Evolutionary conservation across 495 filamentous ascomycete genomes (phyloP), one percentile per base, ranked within the genome.

Genomic region (Lindgomyces ingoldianus): DNA sequence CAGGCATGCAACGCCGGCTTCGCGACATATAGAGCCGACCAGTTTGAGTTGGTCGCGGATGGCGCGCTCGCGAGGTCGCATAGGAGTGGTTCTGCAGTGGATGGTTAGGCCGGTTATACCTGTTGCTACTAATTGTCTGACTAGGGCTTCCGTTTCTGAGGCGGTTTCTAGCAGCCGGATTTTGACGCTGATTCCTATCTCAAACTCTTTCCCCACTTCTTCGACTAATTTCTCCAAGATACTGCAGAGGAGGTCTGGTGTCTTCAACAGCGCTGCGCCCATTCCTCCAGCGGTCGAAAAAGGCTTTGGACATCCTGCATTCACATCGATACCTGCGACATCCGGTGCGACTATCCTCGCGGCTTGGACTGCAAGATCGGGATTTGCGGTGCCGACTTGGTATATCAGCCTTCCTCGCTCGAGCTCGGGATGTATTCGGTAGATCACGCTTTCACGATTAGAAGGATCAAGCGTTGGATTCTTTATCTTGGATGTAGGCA

Each of bases 301-400:
- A 2, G 95, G 91, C 76, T 98, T 98, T 0, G 94, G 94, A 74
- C 94, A 98, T 4, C 94, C 94, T 4, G 93, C 90, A 78, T 98
- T 98, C 57, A 98, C 88, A 74, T 98, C 94, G 61, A 98, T 97
- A 41, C 95, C 94, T 0, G 87, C 86, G 0, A 98, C 93, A 75
- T 98, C 89, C 3, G 76, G 81, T 0, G 91, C 95, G 10, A 98
- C 89, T 4, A 96, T 71, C 62, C 84, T 84, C 1, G 91, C 91
- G 0, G 93, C 92, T 70, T 87, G 79, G 0, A 98, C 91, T 4
- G 95, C 94, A 19, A 84, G 81, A 16, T 87, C 84, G 0, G 94
- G 90, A 55, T 86, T 83, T 1, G 91, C 84, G 0, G 93, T 95
- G 45, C 94, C 94, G 47, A 98, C 83, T 75, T 98, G 95, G 78